Base-by-base conservation (phyloP, 1,284 basidiomycete genomes). In the Macrocybe sp. region DNA sequence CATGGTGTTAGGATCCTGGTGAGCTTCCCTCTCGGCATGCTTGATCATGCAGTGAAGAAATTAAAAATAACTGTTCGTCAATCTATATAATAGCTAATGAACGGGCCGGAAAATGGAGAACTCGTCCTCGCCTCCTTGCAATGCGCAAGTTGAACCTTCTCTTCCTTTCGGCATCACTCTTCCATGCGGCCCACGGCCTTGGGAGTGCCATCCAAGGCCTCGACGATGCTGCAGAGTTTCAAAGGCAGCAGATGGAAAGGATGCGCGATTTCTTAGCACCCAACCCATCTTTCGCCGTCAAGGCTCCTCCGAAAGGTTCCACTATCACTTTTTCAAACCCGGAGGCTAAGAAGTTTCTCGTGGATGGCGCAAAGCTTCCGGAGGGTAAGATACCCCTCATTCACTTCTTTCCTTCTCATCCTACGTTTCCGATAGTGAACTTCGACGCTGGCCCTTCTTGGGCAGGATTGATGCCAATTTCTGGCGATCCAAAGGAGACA, bases 371-470 rank as follows among this genome's bases (percentile, higher is more conserved):
- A 6, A 72, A 69, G 29, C 78, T 87, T 41, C 83, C 83, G 3
- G 71, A 79, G 62, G 57, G 78, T 82, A 41, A 49, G 64, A 64
- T 8, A 54, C 62, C 37, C 10, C 32, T 8, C 7, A 36, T 16
- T 29, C 34, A 40, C 41, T 33, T 28, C 11, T 4, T 6, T 46
- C 6, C 14, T 40, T 30, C 7, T 37, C 12, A 22, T 22, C 22
- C 22, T 22, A 22, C 22, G 22, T 22, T 22, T 22, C 22, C 22
- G 22, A 12, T 41, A 34, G 66, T 69, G 5, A 69, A 81, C 50
- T 87, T 81, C 52, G 83, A 86, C 54, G 70, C 82, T 44, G 84
- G 84, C n/a, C 79, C 83, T 7, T 83, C 80, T 40, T 86, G 81
- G 80, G 67, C 82, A 31, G 85, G 84, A 2, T 60, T 86, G 44